These are phyloP conservation scores for Sherardia arvensis DNA, from an alignment of 257 asterid genomes.

Conservation along the genomic window DNA sequence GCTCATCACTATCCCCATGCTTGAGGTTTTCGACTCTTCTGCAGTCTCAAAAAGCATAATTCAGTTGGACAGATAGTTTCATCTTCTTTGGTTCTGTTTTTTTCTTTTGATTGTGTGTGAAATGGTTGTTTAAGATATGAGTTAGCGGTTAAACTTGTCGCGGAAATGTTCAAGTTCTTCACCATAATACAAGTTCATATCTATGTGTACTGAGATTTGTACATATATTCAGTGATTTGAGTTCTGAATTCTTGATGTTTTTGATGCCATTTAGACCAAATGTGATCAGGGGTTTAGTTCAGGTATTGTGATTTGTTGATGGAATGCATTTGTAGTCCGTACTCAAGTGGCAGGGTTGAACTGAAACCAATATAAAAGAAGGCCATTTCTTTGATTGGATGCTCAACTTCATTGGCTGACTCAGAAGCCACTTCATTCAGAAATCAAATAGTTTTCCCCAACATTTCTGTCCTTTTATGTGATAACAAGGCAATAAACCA, in stretches of 20 bases:
- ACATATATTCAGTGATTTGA: neutral
- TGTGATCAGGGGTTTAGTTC: neutral
- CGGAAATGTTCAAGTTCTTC: conserved; percentile 2
- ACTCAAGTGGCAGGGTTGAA: conserved; percentile 6
- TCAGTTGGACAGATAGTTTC: conserved; percentile 28
- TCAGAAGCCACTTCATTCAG: conserved; percentile 27
- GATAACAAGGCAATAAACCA: too few species aligned
- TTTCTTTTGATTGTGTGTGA: conserved; percentile 21
- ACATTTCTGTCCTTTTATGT: neutral
- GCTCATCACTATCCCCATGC: conserved; percentile 53
- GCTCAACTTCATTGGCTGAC: conserved; percentile 21
- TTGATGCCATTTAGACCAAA: neutral
- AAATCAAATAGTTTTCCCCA: neutral
- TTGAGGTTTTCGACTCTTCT: conserved; percentile 20
- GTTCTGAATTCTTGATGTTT: neutral
- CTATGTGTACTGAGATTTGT: neutral
- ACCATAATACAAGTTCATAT: neutral
- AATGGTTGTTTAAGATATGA: conserved; percentile 23
- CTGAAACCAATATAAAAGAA: conserved; percentile 1
- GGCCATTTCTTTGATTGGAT: conserved; percentile 10
- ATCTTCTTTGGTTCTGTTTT: conserved; percentile 19
- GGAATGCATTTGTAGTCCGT: neutral
- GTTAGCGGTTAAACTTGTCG: neutral
- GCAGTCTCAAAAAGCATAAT: conserved; percentile 8
- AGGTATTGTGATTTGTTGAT: neutral